A percentile compares a stretch with the other conserved stretches of the same genome.
Evolutionary conservation across 441 rosid species (phyloP).

Genomic region (Arabidopsis lyrata): DNA sequence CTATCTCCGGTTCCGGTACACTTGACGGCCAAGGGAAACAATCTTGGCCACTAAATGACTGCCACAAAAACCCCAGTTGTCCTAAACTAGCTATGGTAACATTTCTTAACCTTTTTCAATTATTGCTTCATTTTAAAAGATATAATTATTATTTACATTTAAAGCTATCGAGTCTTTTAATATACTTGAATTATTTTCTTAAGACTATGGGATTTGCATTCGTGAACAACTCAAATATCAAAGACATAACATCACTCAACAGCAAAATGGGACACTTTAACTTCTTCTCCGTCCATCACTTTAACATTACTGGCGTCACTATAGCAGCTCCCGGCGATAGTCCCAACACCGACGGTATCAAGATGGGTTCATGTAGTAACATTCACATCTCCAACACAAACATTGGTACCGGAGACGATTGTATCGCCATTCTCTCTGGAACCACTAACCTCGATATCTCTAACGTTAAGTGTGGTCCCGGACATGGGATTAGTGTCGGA

Average conservation of each 20-base stretch:
- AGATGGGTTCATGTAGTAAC: conserved; percentile 45
- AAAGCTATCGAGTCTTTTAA: background rate
- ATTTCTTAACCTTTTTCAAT: background rate
- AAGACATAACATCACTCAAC: conserved; percentile 49
- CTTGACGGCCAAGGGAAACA: conserved; percentile 54
- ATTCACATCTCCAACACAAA: conserved; percentile 18
- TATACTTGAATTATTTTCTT: background rate
- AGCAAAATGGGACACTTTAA: conserved; percentile 52
- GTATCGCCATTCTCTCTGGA: conserved; percentile 41
- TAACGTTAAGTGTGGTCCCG: conserved; percentile 39
- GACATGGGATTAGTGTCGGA: conserved; percentile 46
- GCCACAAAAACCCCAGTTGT: conserved; percentile 40
- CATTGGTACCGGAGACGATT: conserved; percentile 43
- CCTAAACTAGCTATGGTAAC: conserved; percentile 39
- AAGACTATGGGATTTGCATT: conserved; percentile 51
- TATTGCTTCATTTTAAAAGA: background rate
- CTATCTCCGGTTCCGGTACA: conserved; percentile 49
- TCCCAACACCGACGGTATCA: conserved; percentile 68
- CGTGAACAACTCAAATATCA: conserved; percentile 45
- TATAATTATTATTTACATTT: background rate
- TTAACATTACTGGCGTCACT: conserved; percentile 29
- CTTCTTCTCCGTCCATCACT: conserved; percentile 41
- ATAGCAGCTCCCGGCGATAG: conserved; percentile 57
- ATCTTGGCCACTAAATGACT: conserved; percentile 47
- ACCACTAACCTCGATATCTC: conserved; percentile 34